A percentile compares a stretch with the other conserved stretches of the same genome.
These are phyloP conservation scores for Teratosphaeria zuluensis DNA, from an alignment of 2,329 filamentous ascomycete genomes.

Conservation along the genomic window DNA sequence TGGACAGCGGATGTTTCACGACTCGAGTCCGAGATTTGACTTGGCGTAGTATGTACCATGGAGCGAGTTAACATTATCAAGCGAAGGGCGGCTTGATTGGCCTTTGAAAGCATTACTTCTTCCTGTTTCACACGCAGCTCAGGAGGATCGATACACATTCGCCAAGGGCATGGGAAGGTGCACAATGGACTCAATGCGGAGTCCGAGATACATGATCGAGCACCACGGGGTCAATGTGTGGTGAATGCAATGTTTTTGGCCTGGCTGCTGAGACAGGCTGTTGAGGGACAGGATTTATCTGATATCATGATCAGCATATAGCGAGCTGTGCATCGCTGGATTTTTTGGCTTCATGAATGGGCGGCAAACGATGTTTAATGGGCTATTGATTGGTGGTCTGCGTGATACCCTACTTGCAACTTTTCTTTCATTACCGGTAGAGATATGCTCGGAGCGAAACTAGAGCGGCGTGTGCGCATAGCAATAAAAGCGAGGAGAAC, in stretches of 20 bases:
- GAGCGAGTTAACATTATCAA: not conserved
- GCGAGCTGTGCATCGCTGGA: not conserved
- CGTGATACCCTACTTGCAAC: not conserved
- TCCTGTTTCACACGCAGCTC: too few species aligned
- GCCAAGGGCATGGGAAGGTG: not conserved
- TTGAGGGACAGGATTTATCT: not conserved
- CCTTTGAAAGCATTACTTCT: not conserved
- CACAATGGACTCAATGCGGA: not conserved
- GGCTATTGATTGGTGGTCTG: not conserved
- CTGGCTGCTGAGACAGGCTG: not conserved
- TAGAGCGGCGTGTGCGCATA: not conserved
- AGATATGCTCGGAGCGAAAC: not conserved
- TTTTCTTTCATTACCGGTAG: not conserved
- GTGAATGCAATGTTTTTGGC: not conserved
- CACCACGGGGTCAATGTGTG: not conserved
- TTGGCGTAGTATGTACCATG: not conserved
- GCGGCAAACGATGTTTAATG: not conserved
- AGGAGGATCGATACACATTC: not conserved
- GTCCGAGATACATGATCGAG: not conserved
- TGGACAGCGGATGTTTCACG: not conserved
- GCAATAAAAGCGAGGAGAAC: not conserved
- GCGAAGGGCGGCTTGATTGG: not conserved
- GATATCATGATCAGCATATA: not conserved
- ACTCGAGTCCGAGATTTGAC: not conserved
- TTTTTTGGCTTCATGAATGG: not conserved